Base-by-base conservation (phyloP, 352 stramenopile species). In the Phytophthora pini region DNA sequence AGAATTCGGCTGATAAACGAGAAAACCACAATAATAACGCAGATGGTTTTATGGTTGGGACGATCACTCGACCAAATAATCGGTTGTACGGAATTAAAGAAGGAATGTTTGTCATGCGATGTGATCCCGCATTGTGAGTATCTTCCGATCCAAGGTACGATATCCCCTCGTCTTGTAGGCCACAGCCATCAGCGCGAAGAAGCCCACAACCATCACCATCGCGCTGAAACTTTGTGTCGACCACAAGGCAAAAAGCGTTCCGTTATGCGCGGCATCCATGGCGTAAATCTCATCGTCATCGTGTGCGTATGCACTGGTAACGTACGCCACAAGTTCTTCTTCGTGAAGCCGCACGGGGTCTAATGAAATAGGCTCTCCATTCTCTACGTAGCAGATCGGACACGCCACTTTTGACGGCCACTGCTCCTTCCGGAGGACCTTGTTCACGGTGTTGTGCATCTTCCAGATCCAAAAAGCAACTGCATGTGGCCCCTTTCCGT, bases 371-470 rank as follows among this genome's bases (percentile, higher is more conserved):
- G 65, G 65, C 20, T 76, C 60, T 5, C 84, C 69, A 49, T 80
- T 72, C 40, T 84, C 74, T 2, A 82, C 72, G 59, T 89, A 93
- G 65, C 85, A 92, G 11, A 85, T 45, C 6, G 74, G 78, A 49
- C 85, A 93, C 12, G 67, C 64, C 31, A 49, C 66, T 54, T 82
- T 71, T 3, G 74, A 77, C 22, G 87, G 87, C 82, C 84, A 95
- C 52, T 87, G 78, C 0, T 52, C 63, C 39, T 93, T 90, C 60
- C 87, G 78, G n/a, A 82, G 80, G 27, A 83, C 66, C 38, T 84
- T 86, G 67, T 94, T 96, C 17, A 96, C 86, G 6, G 75, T 84
- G 65, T 93, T 94, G 76, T 96, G 88, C 84, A 93, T 92, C 27
- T 71, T 73, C 82, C 87, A 94, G 43, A 96, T 77, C 86, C 88